Percentiles rank a stretch among this genome's conserved stretches.
Evolutionary conservation across 2,329 filamentous ascomycete species (phyloP).

Genomic region (Clonostachys rosea): DNA sequence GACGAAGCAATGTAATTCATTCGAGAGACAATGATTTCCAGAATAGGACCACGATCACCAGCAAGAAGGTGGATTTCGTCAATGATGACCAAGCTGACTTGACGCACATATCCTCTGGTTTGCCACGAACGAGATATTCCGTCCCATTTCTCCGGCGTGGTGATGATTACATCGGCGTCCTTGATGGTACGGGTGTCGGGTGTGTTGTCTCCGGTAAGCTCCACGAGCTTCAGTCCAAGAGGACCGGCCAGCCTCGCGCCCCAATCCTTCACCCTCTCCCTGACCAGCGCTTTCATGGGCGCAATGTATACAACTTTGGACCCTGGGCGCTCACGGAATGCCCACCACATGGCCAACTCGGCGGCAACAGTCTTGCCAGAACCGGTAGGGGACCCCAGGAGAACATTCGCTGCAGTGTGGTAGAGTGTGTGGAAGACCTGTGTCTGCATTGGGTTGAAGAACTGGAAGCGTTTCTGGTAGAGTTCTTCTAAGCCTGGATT

Average conservation of each 20-base stretch:
- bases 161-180: conserved; percentile 96
- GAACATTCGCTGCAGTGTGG: conserved; percentile 84
- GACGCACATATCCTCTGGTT: conserved; percentile 89
- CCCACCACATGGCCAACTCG: conserved; percentile 99
- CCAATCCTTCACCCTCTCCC: conserved; percentile 96
- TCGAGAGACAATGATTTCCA: conserved; percentile 89
- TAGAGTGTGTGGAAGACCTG: conserved; percentile 98
- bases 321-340: conserved; percentile 87
- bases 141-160: conserved; percentile 99
- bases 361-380: conserved; percentile 97
- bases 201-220: conserved; percentile 95
- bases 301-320: conserved; percentile 99
- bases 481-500: conserved; percentile 84
- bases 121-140: conserved; percentile 99
- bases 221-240: conserved; percentile 85
- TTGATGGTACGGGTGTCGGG: conserved; percentile 94
- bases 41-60: conserved; percentile 91
- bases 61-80: conserved; percentile 98
- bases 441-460: conserved; percentile 99
- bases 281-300: conserved; percentile 97
- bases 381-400: conserved; percentile 92
- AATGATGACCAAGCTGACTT: conserved; percentile 95
- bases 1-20: conserved; percentile 99
- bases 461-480: conserved; percentile 85
- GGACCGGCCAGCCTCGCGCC: conserved; percentile 73